These are phyloP conservation scores for Fusarium marasasianum DNA, from an alignment of 2,329 filamentous ascomycete genomes.

Conservation along the genomic window DNA sequence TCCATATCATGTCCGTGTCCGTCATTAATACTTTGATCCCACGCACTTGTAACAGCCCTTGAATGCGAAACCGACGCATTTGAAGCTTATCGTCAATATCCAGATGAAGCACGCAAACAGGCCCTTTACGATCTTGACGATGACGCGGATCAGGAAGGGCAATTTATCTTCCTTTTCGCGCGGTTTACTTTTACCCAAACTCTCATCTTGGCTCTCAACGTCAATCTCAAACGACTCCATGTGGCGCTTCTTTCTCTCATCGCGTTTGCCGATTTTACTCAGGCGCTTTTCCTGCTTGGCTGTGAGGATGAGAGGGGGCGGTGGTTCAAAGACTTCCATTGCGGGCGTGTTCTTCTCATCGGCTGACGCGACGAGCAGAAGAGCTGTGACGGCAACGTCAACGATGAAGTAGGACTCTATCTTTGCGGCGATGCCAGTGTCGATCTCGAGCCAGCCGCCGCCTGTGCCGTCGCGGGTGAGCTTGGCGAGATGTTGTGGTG, in stretches of 20 bases:
- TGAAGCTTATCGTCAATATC: slow-evolving; percentile 65
- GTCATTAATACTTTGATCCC: slow-evolving; percentile 52
- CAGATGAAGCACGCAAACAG: slow-evolving; percentile 68
- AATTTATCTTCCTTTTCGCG: slow-evolving; percentile 57
- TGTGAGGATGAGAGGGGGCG: slow-evolving; percentile 52
- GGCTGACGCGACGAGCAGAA: slow-evolving; percentile 66
- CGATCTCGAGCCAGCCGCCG: slow-evolving; percentile 68
- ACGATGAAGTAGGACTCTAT: slow-evolving; percentile 70
- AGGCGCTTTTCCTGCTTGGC: slow-evolving; percentile 41
- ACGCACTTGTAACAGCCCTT: slow-evolving; percentile 62
- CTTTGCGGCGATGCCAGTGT: slow-evolving; percentile 67
- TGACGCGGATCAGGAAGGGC: slow-evolving; percentile 58
- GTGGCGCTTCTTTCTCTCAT: slow-evolving; percentile 48
- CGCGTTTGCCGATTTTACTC: slow-evolving; percentile 45
- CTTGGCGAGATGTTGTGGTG: slow-evolving; percentile 67
- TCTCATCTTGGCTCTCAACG: slow-evolving; percentile 68
- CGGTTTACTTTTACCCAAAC: slow-evolving; percentile 50
- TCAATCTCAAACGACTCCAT: slow-evolving; percentile 69
- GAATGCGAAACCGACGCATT: slow-evolving; percentile 61
- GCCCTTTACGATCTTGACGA: slow-evolving; percentile 62
- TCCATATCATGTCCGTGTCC: not conserved
- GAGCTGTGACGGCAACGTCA: slow-evolving; percentile 68
- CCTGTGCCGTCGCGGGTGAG: slow-evolving; percentile 69
- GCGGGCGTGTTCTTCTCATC: slow-evolving; percentile 60
- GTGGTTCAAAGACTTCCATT: slow-evolving; percentile 67